Conservation (phyloP, 169 alveolate species). For the Plasmodium vivax region DNA sequence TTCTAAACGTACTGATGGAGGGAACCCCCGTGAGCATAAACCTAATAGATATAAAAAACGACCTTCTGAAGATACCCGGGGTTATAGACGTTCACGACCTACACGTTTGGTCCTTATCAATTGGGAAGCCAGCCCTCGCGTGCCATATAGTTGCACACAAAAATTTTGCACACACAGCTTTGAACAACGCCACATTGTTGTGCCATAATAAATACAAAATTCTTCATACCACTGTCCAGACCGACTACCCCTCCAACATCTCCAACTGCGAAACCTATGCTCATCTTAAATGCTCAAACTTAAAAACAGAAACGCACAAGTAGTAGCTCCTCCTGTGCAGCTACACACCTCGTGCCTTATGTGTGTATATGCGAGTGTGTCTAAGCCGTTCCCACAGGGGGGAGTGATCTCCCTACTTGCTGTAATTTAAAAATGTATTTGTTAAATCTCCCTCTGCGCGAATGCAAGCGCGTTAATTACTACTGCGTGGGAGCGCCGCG, state of each 20-base stretch:
- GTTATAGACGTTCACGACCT: conserved; percentile 95
- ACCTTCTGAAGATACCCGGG: conserved; percentile 86
- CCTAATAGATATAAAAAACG: conserved; percentile 87
- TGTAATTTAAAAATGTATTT: background rate
- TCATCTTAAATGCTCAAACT: conserved; percentile 85
- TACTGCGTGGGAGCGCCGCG: background rate
- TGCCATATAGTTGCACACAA: conserved; percentile 92
- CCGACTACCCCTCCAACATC: conserved; percentile 85
- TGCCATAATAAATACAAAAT: conserved; percentile 88
- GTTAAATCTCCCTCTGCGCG: background rate
- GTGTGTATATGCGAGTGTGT: background rate
- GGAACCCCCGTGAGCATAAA: conserved; percentile 93
- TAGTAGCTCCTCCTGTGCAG: background rate
- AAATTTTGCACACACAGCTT: conserved; percentile 76
- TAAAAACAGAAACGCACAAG: conserved; percentile 21
- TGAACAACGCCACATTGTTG: conserved; percentile 85
- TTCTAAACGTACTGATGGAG: conserved; percentile 95
- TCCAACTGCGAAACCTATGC: conserved; percentile 86
- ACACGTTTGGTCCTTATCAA: conserved; percentile 96
- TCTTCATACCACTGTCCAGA: conserved; percentile 90
- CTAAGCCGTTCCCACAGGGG: background rate
- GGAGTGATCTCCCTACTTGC: background rate
- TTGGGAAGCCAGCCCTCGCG: conserved; percentile 93
- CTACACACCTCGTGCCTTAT: background rate
- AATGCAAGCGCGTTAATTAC: background rate